phyloP scores from a whole-genome alignment of 768 basidiomycete species.

The Leucogyrophana mollusca region DNA sequence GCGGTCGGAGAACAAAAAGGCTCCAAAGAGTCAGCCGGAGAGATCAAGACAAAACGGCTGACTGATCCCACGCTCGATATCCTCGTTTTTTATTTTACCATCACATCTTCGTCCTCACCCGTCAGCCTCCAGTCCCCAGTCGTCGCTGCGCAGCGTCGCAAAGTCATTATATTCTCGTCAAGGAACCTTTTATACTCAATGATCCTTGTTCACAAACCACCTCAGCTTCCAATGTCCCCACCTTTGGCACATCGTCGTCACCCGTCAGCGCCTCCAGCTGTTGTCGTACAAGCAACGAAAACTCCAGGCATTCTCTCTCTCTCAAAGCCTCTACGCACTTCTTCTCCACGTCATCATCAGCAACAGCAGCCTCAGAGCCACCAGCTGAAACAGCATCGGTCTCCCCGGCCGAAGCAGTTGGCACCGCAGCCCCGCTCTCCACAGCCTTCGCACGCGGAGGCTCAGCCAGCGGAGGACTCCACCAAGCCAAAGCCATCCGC shows the following conservation, averaged over 20 bases:
- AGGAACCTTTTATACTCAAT: slow-evolving; percentile 26
- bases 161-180: no score
- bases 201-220: slow-evolving; percentile 42
- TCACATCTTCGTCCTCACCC: slow-evolving; percentile 4
- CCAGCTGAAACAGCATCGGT: slow-evolving; percentile 31
- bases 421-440: slow-evolving; percentile 22
- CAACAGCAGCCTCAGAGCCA: slow-evolving; percentile 35
- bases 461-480: slow-evolving; percentile 26
- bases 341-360: slow-evolving; percentile 33
- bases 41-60: slow-evolving; percentile 21
- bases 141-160: slow-evolving; percentile 10
- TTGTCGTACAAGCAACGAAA: slow-evolving; percentile 68
- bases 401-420: slow-evolving; percentile 35
- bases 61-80: slow-evolving; percentile 26
- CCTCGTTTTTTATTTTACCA: slow-evolving; percentile 22
- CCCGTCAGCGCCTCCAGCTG: slow-evolving; percentile 67
- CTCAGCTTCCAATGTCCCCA: slow-evolving; percentile 25
- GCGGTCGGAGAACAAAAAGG: slow-evolving; percentile 32
- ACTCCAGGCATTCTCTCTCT: slow-evolving; percentile 74
- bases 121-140: slow-evolving; percentile 5
- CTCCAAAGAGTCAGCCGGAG: slow-evolving; percentile 17
- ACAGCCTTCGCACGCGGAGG: slow-evolving; percentile 22
- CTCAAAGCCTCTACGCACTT: slow-evolving; percentile 49
- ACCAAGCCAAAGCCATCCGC: slow-evolving; percentile 29
- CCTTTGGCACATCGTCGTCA: slow-evolving; percentile 53